Percentiles rank a stretch among this genome's conserved stretches.
Evolutionary conservation across 2,329 filamentous ascomycete species (phyloP).

Genomic region (Rosellinia necatrix): DNA sequence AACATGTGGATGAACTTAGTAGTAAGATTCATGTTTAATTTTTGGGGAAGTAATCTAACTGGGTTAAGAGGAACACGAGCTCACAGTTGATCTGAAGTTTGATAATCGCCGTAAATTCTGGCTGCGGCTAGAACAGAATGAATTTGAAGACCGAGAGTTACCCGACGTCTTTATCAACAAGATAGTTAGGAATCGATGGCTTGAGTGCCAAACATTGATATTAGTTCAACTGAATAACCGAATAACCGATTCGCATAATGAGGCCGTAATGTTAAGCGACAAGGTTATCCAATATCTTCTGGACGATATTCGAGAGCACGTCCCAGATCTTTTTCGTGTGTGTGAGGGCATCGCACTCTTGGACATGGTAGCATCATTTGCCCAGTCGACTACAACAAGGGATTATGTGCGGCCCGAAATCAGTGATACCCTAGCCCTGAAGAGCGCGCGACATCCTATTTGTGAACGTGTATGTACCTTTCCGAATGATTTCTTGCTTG

Average conservation of each 20-base stretch:
- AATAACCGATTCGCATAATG: slow-evolving; percentile 79
- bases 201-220: slow-evolving; percentile 87
- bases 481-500: neutral
- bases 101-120: slow-evolving; percentile 81
- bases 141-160: slow-evolving; percentile 64
- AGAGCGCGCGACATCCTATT: slow-evolving; percentile 77
- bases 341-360: slow-evolving; percentile 86
- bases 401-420: slow-evolving; percentile 70
- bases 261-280: slow-evolving; percentile 84
- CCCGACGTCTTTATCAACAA: slow-evolving; percentile 79
- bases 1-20: slow-evolving; percentile 70
- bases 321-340: slow-evolving; percentile 77
- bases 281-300: slow-evolving; percentile 74
- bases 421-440: slow-evolving; percentile 70
- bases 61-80: slow-evolving; percentile 55
- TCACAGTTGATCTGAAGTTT: slow-evolving; percentile 72
- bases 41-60: slow-evolving; percentile 1
- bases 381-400: slow-evolving; percentile 68
- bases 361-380: slow-evolving; percentile 83
- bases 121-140: slow-evolving; percentile 65
- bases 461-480: slow-evolving; percentile 62
- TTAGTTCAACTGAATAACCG: slow-evolving; percentile 80
- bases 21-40: slow-evolving; percentile 50
- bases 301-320: slow-evolving; percentile 69
- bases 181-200: slow-evolving; percentile 70